phyloP scores from a whole-genome alignment of 2,329 filamentous ascomycete species.

The Cryphonectria japonica region DNA sequence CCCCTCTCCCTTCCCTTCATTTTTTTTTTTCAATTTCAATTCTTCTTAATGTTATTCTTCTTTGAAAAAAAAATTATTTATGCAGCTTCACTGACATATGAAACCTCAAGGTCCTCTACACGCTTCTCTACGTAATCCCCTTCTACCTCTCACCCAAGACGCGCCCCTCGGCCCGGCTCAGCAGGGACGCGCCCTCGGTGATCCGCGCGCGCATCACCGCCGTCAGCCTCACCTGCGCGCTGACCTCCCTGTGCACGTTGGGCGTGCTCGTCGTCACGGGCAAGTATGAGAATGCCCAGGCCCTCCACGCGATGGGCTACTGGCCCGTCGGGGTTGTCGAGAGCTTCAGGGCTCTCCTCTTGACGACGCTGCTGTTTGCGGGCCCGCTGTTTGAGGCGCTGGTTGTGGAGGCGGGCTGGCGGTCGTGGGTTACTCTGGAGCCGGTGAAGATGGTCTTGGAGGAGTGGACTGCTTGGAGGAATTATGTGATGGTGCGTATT shows the following conservation, averaged over 20 bases:
- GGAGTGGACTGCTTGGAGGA: constrained; percentile 84
- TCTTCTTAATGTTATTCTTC: background rate
- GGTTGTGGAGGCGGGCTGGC: constrained; percentile 73
- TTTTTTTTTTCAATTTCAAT: background rate
- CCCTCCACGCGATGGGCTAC: constrained; percentile 74
- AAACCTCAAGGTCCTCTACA: constrained; percentile 70
- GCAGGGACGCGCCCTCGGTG: constrained; percentile 85
- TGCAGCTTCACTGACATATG: background rate
- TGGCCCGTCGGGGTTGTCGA: constrained; percentile 76
- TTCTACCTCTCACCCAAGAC: constrained; percentile 85
- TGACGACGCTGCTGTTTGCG: constrained; percentile 79
- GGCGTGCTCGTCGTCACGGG: constrained; percentile 63
- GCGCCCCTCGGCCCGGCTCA: constrained; percentile 76
- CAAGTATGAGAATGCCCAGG: constrained; percentile 47
- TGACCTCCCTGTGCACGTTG: constrained; percentile 69
- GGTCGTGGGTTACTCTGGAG: constrained; percentile 61
- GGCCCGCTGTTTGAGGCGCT: constrained; percentile 83
- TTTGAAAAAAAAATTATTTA: background rate
- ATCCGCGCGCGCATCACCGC: constrained; percentile 85
- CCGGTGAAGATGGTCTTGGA: constrained; percentile 63
- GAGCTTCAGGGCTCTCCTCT: constrained; percentile 63
- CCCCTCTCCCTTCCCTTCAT: too few relatives aligned
- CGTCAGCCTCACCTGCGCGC: constrained; percentile 74
- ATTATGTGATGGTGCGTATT: constrained; percentile 77
- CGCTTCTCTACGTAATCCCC: constrained; percentile 85